A percentile compares a stretch with the other conserved stretches of the same genome.
These are phyloP conservation scores for Termitomyces sp. DNA, from an alignment of 768 basidiomycete species.

Conservation along the genomic window DNA sequence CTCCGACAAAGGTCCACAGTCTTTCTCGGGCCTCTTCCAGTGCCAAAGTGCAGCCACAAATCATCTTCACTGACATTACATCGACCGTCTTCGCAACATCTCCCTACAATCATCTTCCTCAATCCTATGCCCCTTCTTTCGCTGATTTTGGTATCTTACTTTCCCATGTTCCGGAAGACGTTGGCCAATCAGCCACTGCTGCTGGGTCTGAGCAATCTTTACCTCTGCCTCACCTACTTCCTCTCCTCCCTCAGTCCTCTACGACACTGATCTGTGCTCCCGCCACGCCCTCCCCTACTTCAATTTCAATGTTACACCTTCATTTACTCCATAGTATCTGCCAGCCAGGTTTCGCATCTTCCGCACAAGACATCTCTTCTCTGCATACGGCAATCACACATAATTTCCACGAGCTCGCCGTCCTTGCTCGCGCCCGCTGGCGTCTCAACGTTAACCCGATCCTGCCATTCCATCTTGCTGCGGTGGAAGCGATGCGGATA, in stretches of 20 bases:
- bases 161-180: slow-evolving; percentile 28
- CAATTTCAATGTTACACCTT: slow-evolving; percentile 51
- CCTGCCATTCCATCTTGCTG: slow-evolving; percentile 71
- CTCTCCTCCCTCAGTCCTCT: slow-evolving; percentile 50
- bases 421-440: slow-evolving; percentile 49
- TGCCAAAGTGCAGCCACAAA: slow-evolving; percentile 16
- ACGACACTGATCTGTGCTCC: slow-evolving; percentile 57
- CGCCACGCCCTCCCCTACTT: slow-evolving; percentile 31
- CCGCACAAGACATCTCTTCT: slow-evolving; percentile 19
- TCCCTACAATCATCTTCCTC: slow-evolving; percentile 35
- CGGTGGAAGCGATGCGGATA: slow-evolving; percentile 56
- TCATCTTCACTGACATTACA: slow-evolving; percentile 39
- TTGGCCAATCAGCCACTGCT: slow-evolving; percentile 13
- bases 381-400: slow-evolving; percentile 52
- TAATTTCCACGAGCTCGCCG: slow-evolving; percentile 65
- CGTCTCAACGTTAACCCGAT: slow-evolving; percentile 42
- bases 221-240: slow-evolving; percentile 25
- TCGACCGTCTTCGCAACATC: slow-evolving; percentile 46
- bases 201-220: slow-evolving; percentile 3
- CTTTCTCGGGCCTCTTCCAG: slow-evolving; percentile 18
- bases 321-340: slow-evolving; percentile 47
- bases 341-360: slow-evolving; percentile 24
- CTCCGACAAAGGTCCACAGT: slow-evolving; percentile 19
- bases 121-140: slow-evolving; percentile 27
- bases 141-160: slow-evolving; percentile 28